Base-by-base conservation (phyloP, 148 eudicot genomes). In the Camellia granthamiana region DNA sequence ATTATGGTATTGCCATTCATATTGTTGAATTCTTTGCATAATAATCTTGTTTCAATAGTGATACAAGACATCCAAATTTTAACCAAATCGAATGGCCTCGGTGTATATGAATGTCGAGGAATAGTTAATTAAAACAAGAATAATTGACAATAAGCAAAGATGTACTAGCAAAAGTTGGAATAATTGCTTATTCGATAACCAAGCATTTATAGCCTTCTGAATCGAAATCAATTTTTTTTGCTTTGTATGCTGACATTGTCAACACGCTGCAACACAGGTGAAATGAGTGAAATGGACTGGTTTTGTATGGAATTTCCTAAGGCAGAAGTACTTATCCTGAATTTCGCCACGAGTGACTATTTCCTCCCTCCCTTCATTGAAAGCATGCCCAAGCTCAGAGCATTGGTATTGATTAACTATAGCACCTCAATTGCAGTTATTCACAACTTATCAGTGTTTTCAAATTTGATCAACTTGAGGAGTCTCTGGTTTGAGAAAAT, bases 401-500 rank as follows among this genome's bases (percentile, higher is more conserved):
- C 92, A 65, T 61, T 94, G 55, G 83, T 92, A 30, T 8, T 94
- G 6, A 88, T 90, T 65, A 94, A 94, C 81, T 84, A 86, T 46
- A 81, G 88, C 86, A 77, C 84, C 74, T 80, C 89, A 44, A 92
- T 83, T 56, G 88, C 98, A 59, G 60, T 83, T 42, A 87, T 94
- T n/a, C 90, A 67, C 61, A 94, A 94, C 80, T 61, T 88, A 63
- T 84, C 89, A 18, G 89, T 83, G 19, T 89, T 94, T 52, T 60
- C 85, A 41, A 77, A 81, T 14, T 76, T 89, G 83, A 61, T 80
- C 76, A 90, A 89, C 83, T 77, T 90, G 79, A 85, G 88, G 82
- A 94, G 93, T 87, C 91, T 94, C 58, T 94, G 96, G 96, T 82
- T 94, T 14, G 93, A 94, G 85, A 90, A 90, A 69, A 84, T 92